phyloP scores from a whole-genome alignment of 2,329 filamentous ascomycete species.

The Salinomyces thailandicus region DNA sequence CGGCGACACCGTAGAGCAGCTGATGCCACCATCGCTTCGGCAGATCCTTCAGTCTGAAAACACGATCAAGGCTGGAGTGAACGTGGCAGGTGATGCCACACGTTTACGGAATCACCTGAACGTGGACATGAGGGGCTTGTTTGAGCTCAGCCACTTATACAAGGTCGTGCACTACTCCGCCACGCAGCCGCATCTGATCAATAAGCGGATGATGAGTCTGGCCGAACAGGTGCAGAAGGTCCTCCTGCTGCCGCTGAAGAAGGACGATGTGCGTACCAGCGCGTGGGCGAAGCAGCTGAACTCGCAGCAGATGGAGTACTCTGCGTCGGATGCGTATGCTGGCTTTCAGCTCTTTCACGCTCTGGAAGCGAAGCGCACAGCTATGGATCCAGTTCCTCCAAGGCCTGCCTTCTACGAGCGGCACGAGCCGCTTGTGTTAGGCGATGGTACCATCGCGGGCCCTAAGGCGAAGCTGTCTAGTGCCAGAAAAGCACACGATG shows the following conservation, averaged over 20 bases:
- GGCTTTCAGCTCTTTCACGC: conserved; percentile 61
- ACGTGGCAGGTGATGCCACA: conserved; percentile 55
- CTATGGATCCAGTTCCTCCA: conserved; percentile 59
- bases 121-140: conserved; percentile 54
- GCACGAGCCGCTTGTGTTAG: conserved; percentile 50
- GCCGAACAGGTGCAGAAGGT: conserved; percentile 60
- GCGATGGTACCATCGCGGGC: conserved; percentile 28
- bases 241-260: conserved; percentile 64
- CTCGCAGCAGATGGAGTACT: conserved; percentile 58
- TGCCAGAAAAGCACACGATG: conserved; percentile 10
- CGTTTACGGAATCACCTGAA: conserved; percentile 57
- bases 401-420: conserved; percentile 59
- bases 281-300: conserved; percentile 60
- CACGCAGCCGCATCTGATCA: conserved; percentile 46
- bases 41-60: conserved; percentile 59
- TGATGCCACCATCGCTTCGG: conserved; percentile 61
- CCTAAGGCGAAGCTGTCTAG: background rate
- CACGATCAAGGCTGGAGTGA: conserved; percentile 67
- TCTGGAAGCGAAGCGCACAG: conserved; percentile 57
- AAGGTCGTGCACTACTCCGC: conserved; percentile 60
- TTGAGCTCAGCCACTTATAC: conserved; percentile 77
- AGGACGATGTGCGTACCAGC: conserved; percentile 61
- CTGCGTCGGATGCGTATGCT: conserved; percentile 76
- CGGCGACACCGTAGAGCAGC: conserved; percentile 36
- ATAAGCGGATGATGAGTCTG: conserved; percentile 56